phyloP scores from a whole-genome alignment of 2,329 filamentous ascomycete genomes.

The Colletotrichum endophyticum region DNA sequence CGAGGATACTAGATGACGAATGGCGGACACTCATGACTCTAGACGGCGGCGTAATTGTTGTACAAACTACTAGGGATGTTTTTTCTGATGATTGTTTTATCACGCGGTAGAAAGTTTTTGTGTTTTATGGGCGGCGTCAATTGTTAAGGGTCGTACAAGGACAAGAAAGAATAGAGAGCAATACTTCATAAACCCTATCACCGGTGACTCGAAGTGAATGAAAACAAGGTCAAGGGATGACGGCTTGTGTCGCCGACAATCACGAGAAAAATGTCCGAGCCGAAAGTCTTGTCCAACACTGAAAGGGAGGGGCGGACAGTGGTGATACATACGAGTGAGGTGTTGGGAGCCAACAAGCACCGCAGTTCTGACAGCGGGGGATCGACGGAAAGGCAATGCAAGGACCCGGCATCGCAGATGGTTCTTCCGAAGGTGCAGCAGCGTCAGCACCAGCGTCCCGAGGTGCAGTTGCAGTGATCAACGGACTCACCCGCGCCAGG shows the following conservation, averaged over 20 bases:
- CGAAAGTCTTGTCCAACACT: background rate
- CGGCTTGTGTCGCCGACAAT: background rate
- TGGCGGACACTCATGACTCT: constrained; percentile 12
- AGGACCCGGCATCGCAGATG: constrained; percentile 17
- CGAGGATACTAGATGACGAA: background rate
- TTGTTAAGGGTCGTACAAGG: constrained; percentile 9
- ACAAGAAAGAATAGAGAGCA: constrained; percentile 14
- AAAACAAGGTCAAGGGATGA: background rate
- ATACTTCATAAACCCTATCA: background rate
- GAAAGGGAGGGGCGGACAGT: background rate
- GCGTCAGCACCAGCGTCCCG: background rate
- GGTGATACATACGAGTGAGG: constrained; percentile 6
- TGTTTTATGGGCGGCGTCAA: constrained; percentile 1
- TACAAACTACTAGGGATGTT: constrained; percentile 6
- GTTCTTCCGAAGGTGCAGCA: background rate
- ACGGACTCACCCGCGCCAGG: background rate
- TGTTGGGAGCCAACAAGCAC: background rate
- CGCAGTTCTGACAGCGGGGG: constrained; percentile 13
- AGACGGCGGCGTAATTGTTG: constrained; percentile 17
- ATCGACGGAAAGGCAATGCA: constrained; percentile 16
- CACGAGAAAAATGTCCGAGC: background rate
- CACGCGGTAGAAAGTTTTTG: constrained; percentile 1
- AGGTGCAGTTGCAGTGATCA: background rate
- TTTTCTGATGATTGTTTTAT: constrained; percentile 9
- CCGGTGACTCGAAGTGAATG: background rate